Conservation (phyloP, 23 red algal species). For the Gracilaria vermiculophylla region DNA sequence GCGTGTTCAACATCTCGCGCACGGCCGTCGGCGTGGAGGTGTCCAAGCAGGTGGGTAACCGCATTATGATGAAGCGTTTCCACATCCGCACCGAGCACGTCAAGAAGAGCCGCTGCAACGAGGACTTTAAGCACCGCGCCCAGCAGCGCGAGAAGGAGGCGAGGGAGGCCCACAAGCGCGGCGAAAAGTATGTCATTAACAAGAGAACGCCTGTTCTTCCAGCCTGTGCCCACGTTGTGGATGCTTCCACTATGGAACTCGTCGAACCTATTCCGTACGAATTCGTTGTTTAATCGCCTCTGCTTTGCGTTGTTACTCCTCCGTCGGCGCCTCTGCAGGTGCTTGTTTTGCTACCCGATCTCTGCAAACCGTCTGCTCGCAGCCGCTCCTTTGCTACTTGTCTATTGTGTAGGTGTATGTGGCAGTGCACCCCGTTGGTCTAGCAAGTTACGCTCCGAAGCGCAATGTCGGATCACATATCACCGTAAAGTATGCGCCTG, state of each 20-base stretch:
- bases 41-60: constrained; percentile 76
- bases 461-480: background rate
- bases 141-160: constrained; percentile 44
- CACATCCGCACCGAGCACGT: constrained; percentile 95
- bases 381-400: too few relatives aligned
- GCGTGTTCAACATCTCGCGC: constrained; percentile 85
- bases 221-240: constrained; percentile 51
- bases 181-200: constrained; percentile 57
- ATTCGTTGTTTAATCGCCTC: constrained; percentile 75
- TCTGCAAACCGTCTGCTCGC: too few relatives aligned
- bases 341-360: too few relatives aligned
- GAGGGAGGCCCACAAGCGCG: constrained; percentile 51
- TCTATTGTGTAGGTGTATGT: too few relatives aligned
- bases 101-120: constrained; percentile 82
- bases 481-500: too few relatives aligned
- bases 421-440: too few relatives aligned
- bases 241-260: constrained; percentile 56
- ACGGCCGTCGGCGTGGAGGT: constrained; percentile 91
- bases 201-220: constrained; percentile 83
- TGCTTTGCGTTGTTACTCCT: background rate
- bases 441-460: background rate
- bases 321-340: background rate
- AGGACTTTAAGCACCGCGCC: constrained; percentile 74
- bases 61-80: constrained; percentile 87
- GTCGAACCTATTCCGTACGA: constrained; percentile 86